Percentiles rank a stretch among this genome's conserved stretches.
phyloP scores from a whole-genome alignment of 2,329 filamentous ascomycete species.

The Neonectria punicea region DNA sequence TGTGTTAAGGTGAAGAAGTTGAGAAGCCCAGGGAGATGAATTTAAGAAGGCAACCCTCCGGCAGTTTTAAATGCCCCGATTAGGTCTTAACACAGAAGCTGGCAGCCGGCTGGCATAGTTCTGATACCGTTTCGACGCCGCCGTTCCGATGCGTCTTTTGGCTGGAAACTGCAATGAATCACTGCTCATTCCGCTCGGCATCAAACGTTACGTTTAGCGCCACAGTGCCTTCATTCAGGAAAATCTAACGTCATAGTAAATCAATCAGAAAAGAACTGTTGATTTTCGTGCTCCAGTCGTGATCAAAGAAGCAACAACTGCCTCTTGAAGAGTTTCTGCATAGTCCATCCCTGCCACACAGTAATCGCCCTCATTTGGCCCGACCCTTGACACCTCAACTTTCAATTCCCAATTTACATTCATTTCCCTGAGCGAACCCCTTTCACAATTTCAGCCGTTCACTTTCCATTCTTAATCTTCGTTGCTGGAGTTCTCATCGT shows the following conservation, averaged over 20 bases:
- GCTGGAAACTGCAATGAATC: not conserved
- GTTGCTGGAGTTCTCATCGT: no score
- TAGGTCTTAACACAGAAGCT: no score
- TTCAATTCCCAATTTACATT: not conserved
- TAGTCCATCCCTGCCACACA: not conserved
- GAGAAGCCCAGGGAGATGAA: not conserved
- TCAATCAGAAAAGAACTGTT: not conserved
- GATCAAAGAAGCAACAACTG: not conserved
- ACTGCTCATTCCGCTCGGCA: not conserved
- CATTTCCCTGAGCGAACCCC: no score
- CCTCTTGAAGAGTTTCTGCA: not conserved
- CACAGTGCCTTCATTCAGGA: not conserved
- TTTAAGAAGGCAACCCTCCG: not conserved
- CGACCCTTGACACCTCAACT: not conserved
- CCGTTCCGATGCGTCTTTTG: no score
- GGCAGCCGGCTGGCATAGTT: no score
- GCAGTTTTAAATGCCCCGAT: no score
- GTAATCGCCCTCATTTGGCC: not conserved
- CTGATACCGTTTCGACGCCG: no score
- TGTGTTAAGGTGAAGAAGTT: not conserved
- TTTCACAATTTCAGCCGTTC: no score
- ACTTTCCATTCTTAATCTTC: no score
- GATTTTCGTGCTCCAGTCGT: not conserved
- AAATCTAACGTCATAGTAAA: not conserved
- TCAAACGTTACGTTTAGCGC: not conserved